Evolutionary conservation across 768 basidiomycete species (phyloP), one percentile per base, ranked within the genome.

Genomic region (Mycena alexandri): DNA sequence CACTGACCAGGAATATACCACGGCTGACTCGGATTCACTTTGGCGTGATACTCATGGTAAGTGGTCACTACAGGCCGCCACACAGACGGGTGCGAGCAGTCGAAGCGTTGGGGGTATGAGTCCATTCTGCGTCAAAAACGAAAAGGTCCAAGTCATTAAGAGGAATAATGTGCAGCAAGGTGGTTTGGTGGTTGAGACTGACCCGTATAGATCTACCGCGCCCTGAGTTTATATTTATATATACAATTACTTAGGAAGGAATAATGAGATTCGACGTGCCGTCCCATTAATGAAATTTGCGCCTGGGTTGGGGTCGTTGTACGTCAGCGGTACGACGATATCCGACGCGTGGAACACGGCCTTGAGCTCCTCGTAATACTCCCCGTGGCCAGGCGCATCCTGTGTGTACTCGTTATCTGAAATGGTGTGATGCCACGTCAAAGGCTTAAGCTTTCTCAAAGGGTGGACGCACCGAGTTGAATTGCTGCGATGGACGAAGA

Each of bases 391-490:
- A 21, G 82, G 76, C 12, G 76, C 77, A 36, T 71, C 82, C 68
- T 93, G 90, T 6, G 82, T 81, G 72, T 90, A 93, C 75, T 94
- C 93, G 61, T 95, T 94, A 72, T 94, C 93, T 90, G 70, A 38
- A 38, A 29, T 52, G 17, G n/a, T 29, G 16, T 24, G 17, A 34
- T 16, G 4, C 38, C 25, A 61, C n/a, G n/a, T n/a, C n/a, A n/a
- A n/a, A n/a, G n/a, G n/a, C 36, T 17, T 21, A 17, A n/a, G 19
- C 3, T 16, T 48, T 17, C 9, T 12, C 24, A 29, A 11, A 9
- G 4, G 11, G 38, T 13, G 11, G 3, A 63, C 65, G 3, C 33
- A 70, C 65, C 70, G 11, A 68, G 52, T 43, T 68, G 70, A 6
- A 67, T 54, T 9, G 70, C 66, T 66, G 25, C 24, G n/a, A 54